Evolutionary conservation across 805 yeast genomes (phyloP).

Genomic region (Barnettozyma botsteinii): DNA sequence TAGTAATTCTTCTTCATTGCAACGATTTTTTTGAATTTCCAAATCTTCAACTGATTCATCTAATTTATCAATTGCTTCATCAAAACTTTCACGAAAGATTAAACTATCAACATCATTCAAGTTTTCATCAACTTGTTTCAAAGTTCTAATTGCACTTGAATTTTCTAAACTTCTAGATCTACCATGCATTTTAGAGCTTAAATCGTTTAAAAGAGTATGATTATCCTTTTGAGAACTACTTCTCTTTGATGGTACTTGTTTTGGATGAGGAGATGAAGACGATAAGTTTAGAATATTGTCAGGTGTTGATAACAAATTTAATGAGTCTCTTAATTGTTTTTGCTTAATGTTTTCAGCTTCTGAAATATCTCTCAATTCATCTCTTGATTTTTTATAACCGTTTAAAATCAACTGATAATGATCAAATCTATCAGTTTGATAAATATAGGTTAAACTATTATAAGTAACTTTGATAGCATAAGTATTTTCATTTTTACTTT

Average conservation of each 20-base stretch:
- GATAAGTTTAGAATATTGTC: no score
- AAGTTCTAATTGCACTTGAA: constrained; percentile 36
- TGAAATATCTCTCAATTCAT: constrained; percentile 51
- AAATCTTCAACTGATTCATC: constrained; percentile 30
- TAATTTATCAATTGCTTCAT: constrained; percentile 34
- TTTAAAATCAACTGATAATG: constrained; percentile 50
- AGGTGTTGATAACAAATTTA: constrained; percentile 34
- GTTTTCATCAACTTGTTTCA: constrained; percentile 51
- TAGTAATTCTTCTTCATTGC: constrained; percentile 27
- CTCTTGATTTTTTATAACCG: constrained; percentile 55
- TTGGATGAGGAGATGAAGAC: neutral
- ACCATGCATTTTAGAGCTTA: constrained; percentile 57
- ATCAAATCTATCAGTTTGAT: constrained; percentile 54
- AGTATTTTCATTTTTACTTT: constrained; percentile 7
- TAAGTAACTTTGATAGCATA: constrained; percentile 42
- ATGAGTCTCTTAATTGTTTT: constrained; percentile 38
- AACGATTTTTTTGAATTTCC: constrained; percentile 9
- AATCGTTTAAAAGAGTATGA: constrained; percentile 43
- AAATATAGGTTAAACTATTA: constrained; percentile 46
- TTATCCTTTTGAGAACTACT: constrained; percentile 26
- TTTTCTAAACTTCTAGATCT: constrained; percentile 48
- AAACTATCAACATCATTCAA: constrained; percentile 66
- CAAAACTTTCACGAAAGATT: constrained; percentile 54
- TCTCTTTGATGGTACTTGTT: neutral
- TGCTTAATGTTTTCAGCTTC: constrained; percentile 43